Percentiles rank a stretch among this genome's conserved stretches.
phyloP scores from a whole-genome alignment of 371 early-diverging fungal species.

The Mucor velutinosus region DNA sequence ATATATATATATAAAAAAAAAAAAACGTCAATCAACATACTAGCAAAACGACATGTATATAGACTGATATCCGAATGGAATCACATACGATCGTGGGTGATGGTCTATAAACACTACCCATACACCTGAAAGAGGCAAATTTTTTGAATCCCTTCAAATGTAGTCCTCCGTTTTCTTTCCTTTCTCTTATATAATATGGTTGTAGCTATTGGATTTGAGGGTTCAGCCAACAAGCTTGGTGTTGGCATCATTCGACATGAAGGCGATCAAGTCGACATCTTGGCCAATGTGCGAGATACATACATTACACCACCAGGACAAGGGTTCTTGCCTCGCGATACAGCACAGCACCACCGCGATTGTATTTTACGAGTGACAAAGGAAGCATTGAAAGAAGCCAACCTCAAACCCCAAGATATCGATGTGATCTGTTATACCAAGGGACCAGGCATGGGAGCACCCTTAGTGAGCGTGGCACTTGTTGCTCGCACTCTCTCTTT shows the following conservation, averaged over 20 bases:
- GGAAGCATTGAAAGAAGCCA: constrained; percentile 81
- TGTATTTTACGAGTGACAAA: constrained; percentile 80
- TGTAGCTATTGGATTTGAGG: constrained; percentile 89
- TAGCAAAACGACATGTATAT: no score
- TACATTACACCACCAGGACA: constrained; percentile 98
- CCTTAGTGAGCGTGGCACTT: constrained; percentile 89
- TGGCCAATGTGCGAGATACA: constrained; percentile 94
- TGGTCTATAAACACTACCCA: not conserved
- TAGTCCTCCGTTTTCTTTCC: not conserved
- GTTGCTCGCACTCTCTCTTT: constrained; percentile 95
- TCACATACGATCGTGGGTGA: not conserved
- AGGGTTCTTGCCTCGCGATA: constrained; percentile 97
- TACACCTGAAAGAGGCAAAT: not conserved
- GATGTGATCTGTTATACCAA: constrained; percentile 98
- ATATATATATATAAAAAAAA: not conserved
- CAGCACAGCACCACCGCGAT: constrained; percentile 95
- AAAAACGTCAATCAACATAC: not conserved
- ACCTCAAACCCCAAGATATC: constrained; percentile 76
- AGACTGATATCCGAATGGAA: no score
- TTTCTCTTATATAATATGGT: constrained; percentile 28
- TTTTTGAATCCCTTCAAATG: not conserved
- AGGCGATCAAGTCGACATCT: constrained; percentile 58
- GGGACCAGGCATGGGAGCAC: constrained; percentile 99
- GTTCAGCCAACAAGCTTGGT: constrained; percentile 99
- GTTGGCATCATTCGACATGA: constrained; percentile 94